Evolutionary conservation across 2,329 filamentous ascomycete species (phyloP).

Genomic region (Ciborinia camelliae): DNA sequence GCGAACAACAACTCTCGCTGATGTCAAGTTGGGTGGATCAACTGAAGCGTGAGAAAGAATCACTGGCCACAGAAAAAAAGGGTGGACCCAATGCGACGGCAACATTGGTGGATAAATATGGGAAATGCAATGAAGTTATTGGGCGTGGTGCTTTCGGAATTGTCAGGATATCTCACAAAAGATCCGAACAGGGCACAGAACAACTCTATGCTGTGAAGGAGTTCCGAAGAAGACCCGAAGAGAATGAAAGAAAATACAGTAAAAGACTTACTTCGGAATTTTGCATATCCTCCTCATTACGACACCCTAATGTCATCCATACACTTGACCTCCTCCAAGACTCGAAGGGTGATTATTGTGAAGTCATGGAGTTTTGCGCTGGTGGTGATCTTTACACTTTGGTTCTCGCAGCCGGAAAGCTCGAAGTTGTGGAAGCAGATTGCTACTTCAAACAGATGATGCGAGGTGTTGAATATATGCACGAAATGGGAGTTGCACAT

Average conservation of each 20-base stretch:
- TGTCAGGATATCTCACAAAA: constrained; percentile 95
- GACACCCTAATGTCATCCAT: constrained; percentile 97
- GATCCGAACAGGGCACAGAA: constrained; percentile 76
- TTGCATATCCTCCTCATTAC: constrained; percentile 94
- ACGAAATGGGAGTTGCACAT: constrained; percentile 98
- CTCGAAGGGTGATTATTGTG: constrained; percentile 94
- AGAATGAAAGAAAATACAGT: constrained; percentile 96
- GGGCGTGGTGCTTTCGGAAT: constrained; percentile 96
- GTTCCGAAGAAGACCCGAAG: constrained; percentile 88
- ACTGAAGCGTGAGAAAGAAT: constrained; percentile 81
- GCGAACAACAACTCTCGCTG: constrained; percentile 80
- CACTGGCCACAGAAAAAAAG: constrained; percentile 71
- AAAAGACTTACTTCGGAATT: constrained; percentile 97
- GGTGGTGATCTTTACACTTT: constrained; percentile 94
- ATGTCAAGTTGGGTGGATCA: constrained; percentile 97
- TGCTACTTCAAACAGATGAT: constrained; percentile 99
- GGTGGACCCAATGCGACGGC: constrained; percentile 69
- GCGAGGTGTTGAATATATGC: constrained; percentile 98
- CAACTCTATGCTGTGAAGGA: constrained; percentile 98
- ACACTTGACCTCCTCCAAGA: constrained; percentile 94
- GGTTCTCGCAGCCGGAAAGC: constrained; percentile 83
- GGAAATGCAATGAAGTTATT: constrained; percentile 96
- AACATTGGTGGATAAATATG: constrained; percentile 92
- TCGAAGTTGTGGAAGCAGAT: constrained; percentile 89
- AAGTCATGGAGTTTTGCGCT: constrained; percentile 99